phyloP scores from a whole-genome alignment of 1,284 basidiomycete species.

The Leccinum insolens region DNA sequence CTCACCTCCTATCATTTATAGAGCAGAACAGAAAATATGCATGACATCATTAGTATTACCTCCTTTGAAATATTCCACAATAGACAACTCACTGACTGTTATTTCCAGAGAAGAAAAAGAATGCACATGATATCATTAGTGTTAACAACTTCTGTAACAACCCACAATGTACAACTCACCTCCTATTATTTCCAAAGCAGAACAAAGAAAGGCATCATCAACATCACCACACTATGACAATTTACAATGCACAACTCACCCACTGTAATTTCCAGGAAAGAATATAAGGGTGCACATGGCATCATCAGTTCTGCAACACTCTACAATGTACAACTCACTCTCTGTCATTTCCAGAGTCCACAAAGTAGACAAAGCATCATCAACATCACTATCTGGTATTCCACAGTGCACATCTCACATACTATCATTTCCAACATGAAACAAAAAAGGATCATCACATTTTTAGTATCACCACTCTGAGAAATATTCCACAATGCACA shows the following conservation, averaged over 20 bases:
- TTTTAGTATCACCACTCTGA: too few relatives aligned
- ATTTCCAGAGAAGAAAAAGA: too few relatives aligned
- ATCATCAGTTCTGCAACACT: neutral
- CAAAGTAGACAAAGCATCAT: neutral
- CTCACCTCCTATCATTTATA: too few relatives aligned
- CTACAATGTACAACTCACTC: neutral
- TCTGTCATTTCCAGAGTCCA: neutral
- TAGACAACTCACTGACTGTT: too few relatives aligned
- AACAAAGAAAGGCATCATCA: neutral
- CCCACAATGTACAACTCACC: neutral
- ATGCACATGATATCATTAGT: too few relatives aligned
- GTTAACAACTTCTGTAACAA: neutral
- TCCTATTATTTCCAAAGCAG: neutral
- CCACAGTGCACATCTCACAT: neutral
- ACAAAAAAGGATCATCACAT: too few relatives aligned
- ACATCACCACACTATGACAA: neutral
- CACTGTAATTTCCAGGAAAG: neutral
- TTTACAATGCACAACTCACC: neutral
- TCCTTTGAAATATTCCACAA: too few relatives aligned
- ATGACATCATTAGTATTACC: accelerated
- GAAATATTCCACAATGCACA: neutral
- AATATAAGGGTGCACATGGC: neutral
- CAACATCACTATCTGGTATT: neutral
- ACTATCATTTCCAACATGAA: neutral
- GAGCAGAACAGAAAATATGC: too few relatives aligned